A percentile compares a stretch with the other conserved stretches of the same genome.
phyloP scores from a whole-genome alignment of 2,329 filamentous ascomycete species.

The Magnaporthales sp. region DNA sequence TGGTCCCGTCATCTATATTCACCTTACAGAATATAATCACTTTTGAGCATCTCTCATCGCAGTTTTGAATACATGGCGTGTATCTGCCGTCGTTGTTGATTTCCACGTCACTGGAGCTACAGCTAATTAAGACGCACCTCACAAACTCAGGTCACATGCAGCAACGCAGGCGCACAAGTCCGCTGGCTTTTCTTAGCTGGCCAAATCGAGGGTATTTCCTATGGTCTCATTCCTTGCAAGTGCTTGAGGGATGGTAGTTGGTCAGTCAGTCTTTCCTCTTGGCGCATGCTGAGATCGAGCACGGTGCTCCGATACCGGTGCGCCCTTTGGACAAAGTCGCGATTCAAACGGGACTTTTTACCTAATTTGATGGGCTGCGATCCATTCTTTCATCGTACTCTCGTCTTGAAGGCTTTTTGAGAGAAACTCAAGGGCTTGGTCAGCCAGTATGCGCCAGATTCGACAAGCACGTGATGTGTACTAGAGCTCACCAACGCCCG shows the following conservation, averaged over 20 bases:
- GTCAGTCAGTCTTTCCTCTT: neutral
- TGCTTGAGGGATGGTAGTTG: neutral
- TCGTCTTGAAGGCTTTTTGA: neutral
- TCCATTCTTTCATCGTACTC: neutral
- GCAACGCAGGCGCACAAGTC: neutral
- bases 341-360: neutral
- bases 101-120: neutral
- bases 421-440: neutral
- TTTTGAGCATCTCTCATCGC: neutral
- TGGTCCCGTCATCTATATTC: too few relatives aligned
- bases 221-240: neutral
- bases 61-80: neutral
- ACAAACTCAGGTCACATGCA: neutral
- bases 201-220: neutral
- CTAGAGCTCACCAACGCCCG: neutral
- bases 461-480: neutral
- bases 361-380: neutral
- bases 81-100: neutral
- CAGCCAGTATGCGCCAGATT: neutral
- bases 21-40: too few relatives aligned
- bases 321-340: neutral
- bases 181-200: neutral
- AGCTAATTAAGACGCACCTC: neutral
- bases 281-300: neutral
- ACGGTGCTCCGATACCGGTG: neutral